Evolutionary conservation across 441 rosid species (phyloP), one percentile per base, ranked within the genome.

Genomic region (Bocquillonia castaneifolia): DNA sequence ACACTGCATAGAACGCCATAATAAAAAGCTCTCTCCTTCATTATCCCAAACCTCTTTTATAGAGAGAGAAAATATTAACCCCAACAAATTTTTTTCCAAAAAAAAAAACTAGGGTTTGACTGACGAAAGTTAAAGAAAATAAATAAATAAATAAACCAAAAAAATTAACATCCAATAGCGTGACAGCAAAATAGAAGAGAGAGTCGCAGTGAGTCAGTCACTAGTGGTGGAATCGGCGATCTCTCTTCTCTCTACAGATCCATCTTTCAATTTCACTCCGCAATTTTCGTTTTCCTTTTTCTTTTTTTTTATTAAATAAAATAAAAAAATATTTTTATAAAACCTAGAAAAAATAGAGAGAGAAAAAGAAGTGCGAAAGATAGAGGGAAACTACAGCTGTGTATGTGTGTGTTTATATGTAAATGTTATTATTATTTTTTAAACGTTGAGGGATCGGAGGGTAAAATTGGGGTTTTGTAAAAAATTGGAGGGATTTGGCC

Each of bases 381-480:
- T 6, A 53, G 57, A 58, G 67, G 10, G 68, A 39, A 63, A 44
- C 26, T 48, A 45, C 23, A 53, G 20, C 55, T 40, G 54, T 22
- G 55, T 71, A 44, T 25, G 36, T 18, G 60, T 66, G 74, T 79
- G 69, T 80, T n/a, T n/a, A n/a, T n/a, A n/a, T n/a, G n/a, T n/a
- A n/a, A n/a, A n/a, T n/a, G n/a, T n/a, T n/a, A n/a, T n/a, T n/a
- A n/a, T n/a, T n/a, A n/a, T n/a, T n/a, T n/a, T n/a, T n/a, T 59
- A 82, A 80, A 80, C 88, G 87, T 83, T 85, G 88, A n/a, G n/a
- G 86, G 86, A 80, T 84, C 86, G 74, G 72, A 66, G 84, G 82
- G 76, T 63, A 71, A 73, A 76, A 58, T 37, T 7, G 78, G 80
- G 72, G 69, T 29, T 79, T 77, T 74, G 67, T 69, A 44, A 59